phyloP scores from a whole-genome alignment of 805 yeast species.

The Kurtzmaniella cleridarum region DNA sequence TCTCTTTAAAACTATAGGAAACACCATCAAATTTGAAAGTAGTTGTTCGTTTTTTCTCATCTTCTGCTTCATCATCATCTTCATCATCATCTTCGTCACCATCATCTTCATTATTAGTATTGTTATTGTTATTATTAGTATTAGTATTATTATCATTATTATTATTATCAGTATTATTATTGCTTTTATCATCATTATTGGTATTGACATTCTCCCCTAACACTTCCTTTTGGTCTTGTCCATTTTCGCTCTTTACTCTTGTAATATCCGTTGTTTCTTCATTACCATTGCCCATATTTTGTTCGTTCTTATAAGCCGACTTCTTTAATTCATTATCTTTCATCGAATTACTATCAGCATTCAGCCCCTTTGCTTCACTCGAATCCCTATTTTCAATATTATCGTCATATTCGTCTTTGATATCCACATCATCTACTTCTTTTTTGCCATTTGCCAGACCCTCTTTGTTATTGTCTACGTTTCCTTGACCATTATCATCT shows the following conservation, averaged over 20 bases:
- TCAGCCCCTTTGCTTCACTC: slow-evolving; percentile 14
- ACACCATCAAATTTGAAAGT: slow-evolving; percentile 71
- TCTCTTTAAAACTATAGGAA: slow-evolving; percentile 76
- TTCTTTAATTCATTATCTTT: slow-evolving; percentile 16
- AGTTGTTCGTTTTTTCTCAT: slow-evolving; percentile 36
- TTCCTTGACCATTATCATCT: slow-evolving; percentile 9
- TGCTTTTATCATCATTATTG: too few species aligned
- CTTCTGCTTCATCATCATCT: slow-evolving; percentile 40
- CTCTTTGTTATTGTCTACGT: slow-evolving; percentile 15
- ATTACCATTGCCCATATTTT: slow-evolving; percentile 13
- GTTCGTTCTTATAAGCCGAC: slow-evolving; percentile 11
- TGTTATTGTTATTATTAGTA: slow-evolving; percentile 7
- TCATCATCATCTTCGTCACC: slow-evolving; percentile 36
- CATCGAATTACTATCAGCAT: slow-evolving; percentile 20
- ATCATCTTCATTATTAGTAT: slow-evolving; percentile 12
- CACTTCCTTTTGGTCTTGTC: slow-evolving; percentile 33
- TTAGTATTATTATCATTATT: too few species aligned
- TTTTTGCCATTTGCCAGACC: slow-evolving; percentile 19
- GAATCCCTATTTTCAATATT: slow-evolving; percentile 19
- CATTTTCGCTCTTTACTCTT: slow-evolving; percentile 16
- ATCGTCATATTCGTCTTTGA: slow-evolving; percentile 14
- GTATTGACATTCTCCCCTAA: too few species aligned
- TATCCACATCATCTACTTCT: slow-evolving; percentile 17
- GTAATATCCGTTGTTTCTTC: slow-evolving; percentile 4
- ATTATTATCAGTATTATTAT: too few species aligned